Evolutionary conservation across 352 stramenopile species (phyloP), one percentile per base, ranked within the genome.

Genomic region (Phytophthora hybrid): DNA sequence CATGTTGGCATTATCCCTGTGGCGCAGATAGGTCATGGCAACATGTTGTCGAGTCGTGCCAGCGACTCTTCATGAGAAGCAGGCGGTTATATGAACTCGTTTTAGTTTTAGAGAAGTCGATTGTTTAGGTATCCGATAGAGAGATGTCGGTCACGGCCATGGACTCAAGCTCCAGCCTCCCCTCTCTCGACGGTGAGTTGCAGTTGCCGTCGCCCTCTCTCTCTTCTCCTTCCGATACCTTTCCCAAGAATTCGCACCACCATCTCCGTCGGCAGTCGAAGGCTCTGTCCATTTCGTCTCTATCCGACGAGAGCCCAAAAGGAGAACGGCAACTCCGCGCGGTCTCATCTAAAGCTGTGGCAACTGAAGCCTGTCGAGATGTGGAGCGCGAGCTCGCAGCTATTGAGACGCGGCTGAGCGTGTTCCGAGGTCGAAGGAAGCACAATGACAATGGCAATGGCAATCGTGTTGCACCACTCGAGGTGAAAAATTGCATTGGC

Each of bases 301-400:
- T 59, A 26, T 77, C 69, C 37, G 31, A 74, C 31, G 69, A 77
- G 14, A 79, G 59, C 18, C 29, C 34, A 1, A 41, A 19, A 2
- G 46, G 31, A 19, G 66, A 65, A 59, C 41, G 14, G 4, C 41
- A 51, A 51, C 41, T 23, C 13, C 60, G 14, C 26, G 63, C 55
- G 0, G 34, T 51, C 18, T 14, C 53, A n/a, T 39, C 41, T n/a
- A 62, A 73, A 23, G 6, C 11, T 0, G 29, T 63, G 4, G 59
- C 59, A 14, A 39, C 37, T 4, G 77, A 83, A 72, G 83, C 79
- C 9, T 89, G 81, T 63, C 41, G 60, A 11, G 81, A 89, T 62
- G 74, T 89, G 19, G 58, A 85, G 16, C 71, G 76, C 1, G 83
- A 89, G 60, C 68, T 89, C 3, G 64, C 62, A 19, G 76, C 81